phyloP scores from a whole-genome alignment of 2,329 filamentous ascomycete genomes.

The Beauveria pseudobassiana region DNA sequence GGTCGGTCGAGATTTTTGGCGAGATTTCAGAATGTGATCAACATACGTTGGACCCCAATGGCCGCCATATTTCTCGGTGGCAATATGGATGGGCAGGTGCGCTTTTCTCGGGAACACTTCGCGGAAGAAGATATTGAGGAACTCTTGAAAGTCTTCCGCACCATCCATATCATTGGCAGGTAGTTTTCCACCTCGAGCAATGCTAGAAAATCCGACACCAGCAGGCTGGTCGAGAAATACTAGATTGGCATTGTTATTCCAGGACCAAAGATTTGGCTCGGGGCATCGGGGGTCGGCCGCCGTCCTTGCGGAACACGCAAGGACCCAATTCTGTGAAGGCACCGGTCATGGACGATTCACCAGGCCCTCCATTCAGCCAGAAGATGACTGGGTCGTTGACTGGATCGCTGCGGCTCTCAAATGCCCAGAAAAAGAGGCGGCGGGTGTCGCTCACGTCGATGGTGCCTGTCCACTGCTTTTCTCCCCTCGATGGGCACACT shows the following conservation, averaged over 20 bases:
- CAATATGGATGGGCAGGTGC: constrained; percentile 34
- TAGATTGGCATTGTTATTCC: constrained; percentile 25
- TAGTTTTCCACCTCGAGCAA: constrained; percentile 15
- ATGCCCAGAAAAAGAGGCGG: constrained; percentile 21
- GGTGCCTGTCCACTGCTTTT: constrained; percentile 17
- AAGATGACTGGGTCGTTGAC: constrained; percentile 33
- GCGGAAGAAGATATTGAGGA: constrained; percentile 39
- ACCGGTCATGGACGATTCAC: constrained; percentile 13
- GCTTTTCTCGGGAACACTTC: constrained; percentile 33
- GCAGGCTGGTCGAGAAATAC: constrained; percentile 44
- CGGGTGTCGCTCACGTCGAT: constrained; percentile 15
- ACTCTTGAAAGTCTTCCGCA: constrained; percentile 40
- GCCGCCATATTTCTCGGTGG: constrained; percentile 32
- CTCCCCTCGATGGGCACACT: constrained; percentile 13
- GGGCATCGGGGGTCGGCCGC: neutral
- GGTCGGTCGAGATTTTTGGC: constrained; percentile 2
- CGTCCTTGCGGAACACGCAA: constrained; percentile 12
- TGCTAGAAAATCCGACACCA: constrained; percentile 51
- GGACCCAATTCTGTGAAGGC: constrained; percentile 15
- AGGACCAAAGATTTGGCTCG: constrained; percentile 14
- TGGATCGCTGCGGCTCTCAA: constrained; percentile 19
- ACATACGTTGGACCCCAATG: constrained; percentile 30
- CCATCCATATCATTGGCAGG: constrained; percentile 33
- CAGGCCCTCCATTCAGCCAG: constrained; percentile 33
- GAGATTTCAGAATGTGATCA: constrained; percentile 14